These are phyloP conservation scores for Allomyces javanicus DNA, from an alignment of 192 early-diverging fungal genomes.

Conservation along the genomic window DNA sequence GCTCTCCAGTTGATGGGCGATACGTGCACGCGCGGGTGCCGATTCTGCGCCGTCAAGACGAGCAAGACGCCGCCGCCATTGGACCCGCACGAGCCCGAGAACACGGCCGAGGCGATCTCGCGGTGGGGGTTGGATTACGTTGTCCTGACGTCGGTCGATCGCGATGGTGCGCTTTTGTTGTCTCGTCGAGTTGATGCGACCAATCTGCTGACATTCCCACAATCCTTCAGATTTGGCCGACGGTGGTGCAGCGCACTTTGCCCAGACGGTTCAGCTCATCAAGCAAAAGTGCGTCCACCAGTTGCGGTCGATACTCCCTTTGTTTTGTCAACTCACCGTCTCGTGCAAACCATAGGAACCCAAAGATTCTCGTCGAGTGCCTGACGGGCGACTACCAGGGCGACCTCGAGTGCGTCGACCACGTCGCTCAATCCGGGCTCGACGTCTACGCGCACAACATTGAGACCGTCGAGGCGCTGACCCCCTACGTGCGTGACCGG, in stretches of 20 bases:
- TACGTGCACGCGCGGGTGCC: slow-evolving; percentile 90
- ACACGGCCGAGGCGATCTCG: slow-evolving; percentile 78
- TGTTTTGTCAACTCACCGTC: background rate
- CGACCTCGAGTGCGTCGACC: slow-evolving; percentile 46
- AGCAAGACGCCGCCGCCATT: slow-evolving; percentile 60
- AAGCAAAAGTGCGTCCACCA: slow-evolving; percentile 45
- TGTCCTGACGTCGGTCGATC: slow-evolving; percentile 91
- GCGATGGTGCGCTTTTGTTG: slow-evolving; percentile 45
- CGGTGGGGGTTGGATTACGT: slow-evolving; percentile 93
- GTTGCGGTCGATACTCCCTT: background rate
- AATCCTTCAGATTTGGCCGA: slow-evolving; percentile 52
- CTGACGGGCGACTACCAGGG: slow-evolving; percentile 88
- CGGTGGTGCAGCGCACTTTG: slow-evolving; percentile 85
- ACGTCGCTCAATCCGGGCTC: slow-evolving; percentile 73
- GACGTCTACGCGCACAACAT: slow-evolving; percentile 98
- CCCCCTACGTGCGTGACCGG: slow-evolving; percentile 76
- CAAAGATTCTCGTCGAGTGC: slow-evolving; percentile 86
- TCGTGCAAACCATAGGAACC: slow-evolving; percentile 23
- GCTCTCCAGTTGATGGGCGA: slow-evolving; percentile 66
- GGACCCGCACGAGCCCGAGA: slow-evolving; percentile 76
- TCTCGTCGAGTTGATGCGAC: background rate
- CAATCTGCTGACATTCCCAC: background rate
- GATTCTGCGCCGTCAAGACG: slow-evolving; percentile 97
- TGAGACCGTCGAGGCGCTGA: slow-evolving; percentile 83
- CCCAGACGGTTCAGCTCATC: slow-evolving; percentile 67